phyloP scores from a whole-genome alignment of 495 filamentous ascomycete species.

The Penicillium coffeae region DNA sequence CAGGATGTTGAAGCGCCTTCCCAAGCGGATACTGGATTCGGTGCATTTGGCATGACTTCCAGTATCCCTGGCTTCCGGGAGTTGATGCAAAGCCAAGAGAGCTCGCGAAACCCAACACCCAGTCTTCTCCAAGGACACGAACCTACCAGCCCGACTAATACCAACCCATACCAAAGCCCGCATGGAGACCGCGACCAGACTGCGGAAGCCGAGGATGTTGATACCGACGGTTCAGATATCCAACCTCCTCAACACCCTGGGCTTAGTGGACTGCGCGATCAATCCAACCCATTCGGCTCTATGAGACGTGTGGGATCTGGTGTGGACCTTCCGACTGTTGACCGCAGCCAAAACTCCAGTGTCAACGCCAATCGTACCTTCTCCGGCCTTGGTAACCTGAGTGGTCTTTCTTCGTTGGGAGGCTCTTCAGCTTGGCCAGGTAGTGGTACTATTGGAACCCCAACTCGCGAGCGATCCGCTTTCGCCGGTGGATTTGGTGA shows the following conservation, averaged over 20 bases:
- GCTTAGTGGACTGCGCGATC: slow-evolving; percentile 50
- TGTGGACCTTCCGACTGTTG: slow-evolving; percentile 64
- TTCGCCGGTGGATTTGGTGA: slow-evolving; percentile 66
- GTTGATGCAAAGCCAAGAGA: slow-evolving; percentile 55
- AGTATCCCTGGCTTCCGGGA: slow-evolving; percentile 67
- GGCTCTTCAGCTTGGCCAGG: slow-evolving; percentile 61
- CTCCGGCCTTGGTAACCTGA: slow-evolving; percentile 58
- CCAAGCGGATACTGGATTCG: slow-evolving; percentile 49
- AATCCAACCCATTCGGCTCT: slow-evolving; percentile 47
- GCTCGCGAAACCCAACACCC: slow-evolving; percentile 54
- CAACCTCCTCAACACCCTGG: slow-evolving; percentile 54
- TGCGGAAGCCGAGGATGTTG: slow-evolving; percentile 59
- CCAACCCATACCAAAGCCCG: slow-evolving; percentile 96
- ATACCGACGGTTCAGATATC: slow-evolving; percentile 56
- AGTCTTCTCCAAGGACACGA: slow-evolving; percentile 56
- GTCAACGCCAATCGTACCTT: slow-evolving; percentile 68
- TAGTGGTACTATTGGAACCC: slow-evolving; percentile 61
- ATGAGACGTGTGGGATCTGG: slow-evolving; percentile 47
- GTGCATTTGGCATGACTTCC: slow-evolving; percentile 74
- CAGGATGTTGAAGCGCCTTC: slow-evolving; percentile 66
- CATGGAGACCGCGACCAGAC: slow-evolving; percentile 59
- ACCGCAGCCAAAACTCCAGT: slow-evolving; percentile 87
- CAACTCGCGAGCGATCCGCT: slow-evolving; percentile 67
- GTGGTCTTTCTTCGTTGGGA: slow-evolving; percentile 56
- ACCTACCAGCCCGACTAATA: slow-evolving; percentile 86